Percentiles rank a stretch among this genome's conserved stretches.
Conservation (phyloP, 805 yeast species). For the Yarrowia osloensis region DNA sequence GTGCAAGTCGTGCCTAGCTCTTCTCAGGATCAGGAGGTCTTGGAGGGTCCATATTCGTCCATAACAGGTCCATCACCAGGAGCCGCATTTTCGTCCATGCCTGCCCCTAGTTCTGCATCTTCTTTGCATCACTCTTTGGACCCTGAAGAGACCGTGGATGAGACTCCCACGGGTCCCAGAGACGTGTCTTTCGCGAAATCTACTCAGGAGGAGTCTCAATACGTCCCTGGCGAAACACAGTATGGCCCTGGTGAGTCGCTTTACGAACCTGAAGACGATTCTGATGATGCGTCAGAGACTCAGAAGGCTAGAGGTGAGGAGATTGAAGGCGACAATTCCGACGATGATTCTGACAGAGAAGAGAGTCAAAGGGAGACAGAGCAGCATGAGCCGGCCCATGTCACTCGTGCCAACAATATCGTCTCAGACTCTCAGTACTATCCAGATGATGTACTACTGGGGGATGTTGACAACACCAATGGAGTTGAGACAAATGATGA, state of each 20-base stretch:
- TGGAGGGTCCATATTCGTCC: neutral
- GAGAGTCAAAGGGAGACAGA: neutral
- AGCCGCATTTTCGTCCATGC: neutral
- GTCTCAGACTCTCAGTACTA: neutral
- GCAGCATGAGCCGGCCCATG: neutral
- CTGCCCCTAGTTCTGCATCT: conserved; percentile 5
- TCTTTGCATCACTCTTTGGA: neutral
- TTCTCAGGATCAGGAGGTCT: neutral
- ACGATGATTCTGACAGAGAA: neutral
- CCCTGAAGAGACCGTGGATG: conserved; percentile 7
- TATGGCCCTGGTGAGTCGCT: conserved; percentile 8
- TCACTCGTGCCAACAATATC: neutral
- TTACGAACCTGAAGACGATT: neutral
- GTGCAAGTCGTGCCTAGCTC: conserved; percentile 1
- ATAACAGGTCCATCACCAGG: neutral
- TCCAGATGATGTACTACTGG: neutral
- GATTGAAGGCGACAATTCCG: neutral
- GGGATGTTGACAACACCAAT: neutral
- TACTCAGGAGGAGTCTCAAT: neutral
- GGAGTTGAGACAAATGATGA: neutral
- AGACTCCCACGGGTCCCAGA: neutral
- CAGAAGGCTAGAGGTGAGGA: neutral
- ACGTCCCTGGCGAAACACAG: neutral
- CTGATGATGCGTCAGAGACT: neutral
- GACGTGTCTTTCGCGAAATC: neutral